Conservation (phyloP, 176 grass and related monocot genomes). For the barley (Hordeum vulgare) region MorexV3_pseudomolecules_assembly NC_058518.1:400458805-400459304, state of each 20-base stretch:
- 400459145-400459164: constrained; percentile 30
- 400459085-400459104: constrained; percentile 31
- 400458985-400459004: constrained; percentile 46
- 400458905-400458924: constrained; percentile 20
- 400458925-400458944: constrained; percentile 32
- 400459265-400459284: constrained; percentile 49
- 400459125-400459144: constrained; percentile 41
- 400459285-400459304: constrained; percentile 56
- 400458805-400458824: constrained; percentile 21
- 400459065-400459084: constrained; percentile 40
- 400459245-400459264: constrained; percentile 34
- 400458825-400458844: constrained; percentile 47
- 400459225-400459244: constrained; percentile 36
- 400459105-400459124: constrained; percentile 28
- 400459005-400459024: constrained; percentile 11
- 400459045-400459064: constrained; percentile 35
- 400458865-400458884: constrained; percentile 38
- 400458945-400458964: constrained; percentile 57
- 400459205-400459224: constrained; percentile 33
- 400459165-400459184: constrained; percentile 39
- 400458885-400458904: constrained; percentile 15
- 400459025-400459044: constrained; percentile 48
- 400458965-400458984: constrained; percentile 57
- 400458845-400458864: constrained; percentile 48
- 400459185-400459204: constrained; percentile 60